Evolutionary conservation across 306 rosid species (phyloP).

Genomic region (Corylus americana): DNA sequence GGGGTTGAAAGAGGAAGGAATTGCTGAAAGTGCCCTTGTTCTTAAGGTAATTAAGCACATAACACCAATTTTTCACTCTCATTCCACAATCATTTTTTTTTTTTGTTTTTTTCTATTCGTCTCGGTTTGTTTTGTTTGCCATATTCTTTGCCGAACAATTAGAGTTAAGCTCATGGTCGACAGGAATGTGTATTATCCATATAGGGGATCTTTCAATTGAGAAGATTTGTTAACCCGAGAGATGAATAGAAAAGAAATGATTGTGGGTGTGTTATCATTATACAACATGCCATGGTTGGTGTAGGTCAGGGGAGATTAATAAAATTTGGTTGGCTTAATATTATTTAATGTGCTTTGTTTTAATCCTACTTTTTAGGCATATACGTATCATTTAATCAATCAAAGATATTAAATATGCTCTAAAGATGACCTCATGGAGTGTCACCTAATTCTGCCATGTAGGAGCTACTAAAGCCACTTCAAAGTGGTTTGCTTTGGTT

Average conservation of each 20-base stretch:
- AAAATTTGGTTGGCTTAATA: not conserved
- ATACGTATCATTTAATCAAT: not conserved
- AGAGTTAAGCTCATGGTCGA: too few species aligned
- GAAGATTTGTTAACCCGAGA: too few species aligned
- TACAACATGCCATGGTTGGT: not conserved
- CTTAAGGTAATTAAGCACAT: conserved; percentile 46
- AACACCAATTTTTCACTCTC: not conserved
- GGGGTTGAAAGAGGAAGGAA: conserved; percentile 81
- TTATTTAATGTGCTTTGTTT: conserved; percentile 6
- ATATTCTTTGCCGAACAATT: too few species aligned
- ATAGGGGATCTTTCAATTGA: too few species aligned
- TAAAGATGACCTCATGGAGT: conserved; percentile 13
- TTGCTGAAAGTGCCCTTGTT: conserved; percentile 55
- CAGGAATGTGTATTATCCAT: too few species aligned
- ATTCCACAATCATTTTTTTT: too few species aligned
- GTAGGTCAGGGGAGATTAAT: not conserved
- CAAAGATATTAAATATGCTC: conserved; percentile 15
- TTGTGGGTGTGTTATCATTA: not conserved
- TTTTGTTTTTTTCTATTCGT: too few species aligned
- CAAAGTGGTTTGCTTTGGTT: conserved; percentile 44
- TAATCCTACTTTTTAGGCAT: conserved; percentile 17
- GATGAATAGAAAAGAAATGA: too few species aligned
- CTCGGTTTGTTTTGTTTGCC: too few species aligned
- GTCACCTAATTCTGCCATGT: conserved; percentile 19
- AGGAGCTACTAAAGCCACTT: conserved; percentile 82